These are phyloP conservation scores for Austroboletus olivaceoglutinosus DNA, from an alignment of 1,284 basidiomycete genomes.

Conservation along the genomic window DNA sequence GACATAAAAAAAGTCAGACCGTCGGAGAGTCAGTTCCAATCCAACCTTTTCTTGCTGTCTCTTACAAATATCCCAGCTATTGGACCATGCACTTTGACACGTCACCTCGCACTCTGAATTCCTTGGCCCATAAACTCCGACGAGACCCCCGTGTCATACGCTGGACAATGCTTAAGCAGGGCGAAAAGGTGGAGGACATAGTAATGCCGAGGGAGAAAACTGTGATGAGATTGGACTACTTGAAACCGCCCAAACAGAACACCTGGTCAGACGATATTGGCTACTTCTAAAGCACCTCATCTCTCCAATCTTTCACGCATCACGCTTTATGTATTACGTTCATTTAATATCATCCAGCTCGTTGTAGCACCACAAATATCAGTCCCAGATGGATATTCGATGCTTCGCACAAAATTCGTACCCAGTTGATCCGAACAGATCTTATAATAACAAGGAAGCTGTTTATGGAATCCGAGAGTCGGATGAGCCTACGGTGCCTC, in stretches of 20 bases:
- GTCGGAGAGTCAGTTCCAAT: slow-evolving; percentile 71
- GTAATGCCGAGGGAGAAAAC: slow-evolving; percentile 42
- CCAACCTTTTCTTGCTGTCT: not conserved
- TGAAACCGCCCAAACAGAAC: slow-evolving; percentile 20
- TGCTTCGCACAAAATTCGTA: no score
- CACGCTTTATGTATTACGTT: not conserved
- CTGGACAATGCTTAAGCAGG: slow-evolving; percentile 80
- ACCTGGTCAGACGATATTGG: slow-evolving; percentile 28
- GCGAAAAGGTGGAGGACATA: slow-evolving; percentile 69
- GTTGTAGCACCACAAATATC: not conserved
- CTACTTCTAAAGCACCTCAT: slow-evolving; percentile 7
- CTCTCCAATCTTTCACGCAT: not conserved
- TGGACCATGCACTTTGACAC: slow-evolving; percentile 91
- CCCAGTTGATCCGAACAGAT: no score
- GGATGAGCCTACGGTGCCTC: no score
- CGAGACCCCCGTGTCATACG: slow-evolving; percentile 80
- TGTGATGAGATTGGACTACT: slow-evolving; percentile 29
- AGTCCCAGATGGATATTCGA: not conserved
- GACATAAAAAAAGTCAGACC: slow-evolving; percentile 61
- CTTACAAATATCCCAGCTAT: slow-evolving; percentile 54
- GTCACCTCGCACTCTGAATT: slow-evolving; percentile 65
- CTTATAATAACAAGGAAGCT: no score
- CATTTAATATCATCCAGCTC: slow-evolving; percentile 1
- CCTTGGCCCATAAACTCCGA: slow-evolving; percentile 65
- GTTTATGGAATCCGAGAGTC: no score